A percentile compares a stretch with the other conserved stretches of the same genome.
These are phyloP conservation scores for Dactylonectria estremocensis DNA, from an alignment of 2,329 filamentous ascomycete genomes.

Conservation along the genomic window DNA sequence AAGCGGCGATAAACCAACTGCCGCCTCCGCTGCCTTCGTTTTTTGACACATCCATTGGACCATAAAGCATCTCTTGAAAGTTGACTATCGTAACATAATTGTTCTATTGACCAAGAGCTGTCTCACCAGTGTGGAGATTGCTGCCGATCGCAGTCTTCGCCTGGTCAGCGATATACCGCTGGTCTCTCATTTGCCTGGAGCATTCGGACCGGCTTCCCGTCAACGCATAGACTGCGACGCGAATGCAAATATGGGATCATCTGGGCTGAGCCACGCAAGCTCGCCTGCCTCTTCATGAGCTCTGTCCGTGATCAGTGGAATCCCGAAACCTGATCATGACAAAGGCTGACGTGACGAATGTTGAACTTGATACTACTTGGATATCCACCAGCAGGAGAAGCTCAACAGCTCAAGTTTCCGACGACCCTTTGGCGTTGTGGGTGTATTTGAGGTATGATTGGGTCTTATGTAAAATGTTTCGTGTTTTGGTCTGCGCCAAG, in stretches of 20 bases:
- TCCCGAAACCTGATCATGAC: not conserved
- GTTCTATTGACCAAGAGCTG: not conserved
- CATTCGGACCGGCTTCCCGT: no score
- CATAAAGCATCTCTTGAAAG: not conserved
- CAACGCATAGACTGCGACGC: no score
- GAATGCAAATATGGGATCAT: no score
- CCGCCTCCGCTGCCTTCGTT: not conserved
- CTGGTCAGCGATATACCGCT: not conserved
- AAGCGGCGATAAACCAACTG: not conserved
- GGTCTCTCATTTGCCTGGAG: no score
- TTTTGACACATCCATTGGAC: not conserved
- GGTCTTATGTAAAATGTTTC: no score
- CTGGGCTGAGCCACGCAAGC: no score
- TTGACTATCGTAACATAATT: not conserved
- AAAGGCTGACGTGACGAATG: not conserved
- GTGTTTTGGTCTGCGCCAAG: slow-evolving; percentile 32
- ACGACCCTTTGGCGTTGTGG: no score
- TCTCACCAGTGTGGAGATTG: not conserved
- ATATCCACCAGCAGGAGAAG: no score
- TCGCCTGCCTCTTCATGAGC: not conserved
- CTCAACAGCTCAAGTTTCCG: no score
- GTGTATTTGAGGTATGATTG: no score
- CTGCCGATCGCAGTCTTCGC: not conserved
- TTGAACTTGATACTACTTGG: no score
- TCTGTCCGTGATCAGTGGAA: not conserved